Base-by-base conservation (phyloP, 768 basidiomycete genomes). In the Tylopilus sp. region DNA sequence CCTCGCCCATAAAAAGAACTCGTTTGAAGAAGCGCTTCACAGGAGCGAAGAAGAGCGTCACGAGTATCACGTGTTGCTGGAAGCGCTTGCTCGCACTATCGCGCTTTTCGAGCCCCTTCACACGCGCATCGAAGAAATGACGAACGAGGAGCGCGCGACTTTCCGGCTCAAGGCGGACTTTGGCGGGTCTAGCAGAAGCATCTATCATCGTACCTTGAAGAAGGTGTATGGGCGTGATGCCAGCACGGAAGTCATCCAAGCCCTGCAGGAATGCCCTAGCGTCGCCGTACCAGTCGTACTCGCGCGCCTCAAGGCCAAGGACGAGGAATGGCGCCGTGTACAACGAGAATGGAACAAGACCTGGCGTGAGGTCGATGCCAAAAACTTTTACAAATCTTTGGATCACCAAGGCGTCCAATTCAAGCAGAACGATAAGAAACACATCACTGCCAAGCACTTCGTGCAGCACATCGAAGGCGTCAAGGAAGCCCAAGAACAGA, bases 21-120 rank as follows among this genome's bases (percentile, higher is more conserved):
- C 84, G 6, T 98, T 89, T 68, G 97, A 99, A 70, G 96, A 98
- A 64, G 89, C 91, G 1, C 76, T 98, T 52, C 94, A 98, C 74
- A 92, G 92, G 72, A 89, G 92, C 63, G 97, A 99, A 71, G 96
- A 99, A 70, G 97, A 99, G 70, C 85, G 97, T 26, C 93, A 98
- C 71, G 96, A 98, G 71, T 98, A 92, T 68, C 94, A 97, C 61
- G 94, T 95, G 54, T 90, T 95, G 61, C 82, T 99, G 37, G 93
- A 97, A 66, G 92, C 87, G 17, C 84, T 98, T 60, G 74, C 83
- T 11, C 85, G 95, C 38, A 98, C 95, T 14, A 96, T 98, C 63
- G 84, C 90, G 2, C 74, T 96, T 38, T 81, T 99, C 52, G 93
- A 98, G 65, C 95, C 95, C 3, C 78, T 98, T 53, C 81, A 83